Evolutionary conservation across 73 alveolate species (phyloP), one percentile per base, ranked within the genome.

Genomic region (Blepharisma japonicum): DNA sequence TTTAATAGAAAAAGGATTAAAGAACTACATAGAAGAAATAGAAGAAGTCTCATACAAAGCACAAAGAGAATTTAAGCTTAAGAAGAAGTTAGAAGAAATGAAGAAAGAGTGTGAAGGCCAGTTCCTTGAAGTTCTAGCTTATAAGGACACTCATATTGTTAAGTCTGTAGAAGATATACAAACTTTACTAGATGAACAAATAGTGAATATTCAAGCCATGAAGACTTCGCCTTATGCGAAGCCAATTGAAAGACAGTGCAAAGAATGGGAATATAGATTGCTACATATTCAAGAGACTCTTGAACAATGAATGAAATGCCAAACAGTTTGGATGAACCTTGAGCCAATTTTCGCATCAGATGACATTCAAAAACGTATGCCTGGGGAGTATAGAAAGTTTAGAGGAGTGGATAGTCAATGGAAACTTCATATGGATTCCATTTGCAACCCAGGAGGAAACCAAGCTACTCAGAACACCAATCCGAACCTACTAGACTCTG

Each of bases 291-390:
- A 92, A 80, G 94, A 90, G 80, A 92, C 92, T 61, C 71, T 92
- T 25, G 98, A 92, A 79, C 91, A 89, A 74, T 92, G 94, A 88
- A 89, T 90, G 51, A 94, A 94, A 87, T 91, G 97, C 81, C 96
- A 97, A 87, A 93, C 97, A 81, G 93, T 98, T 2, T 98, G 99
- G 98, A 96, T 97, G 97, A 97, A 98, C 90, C 86, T 98, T 66
- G 99, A 98, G 84, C 99, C 99, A 0, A 98, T 98, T 74, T 97
- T 98, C 80, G 88, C 98, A 77, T 94, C 99, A 6, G 99, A 97
- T 70, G 99, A 98, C 85, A 98, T 98, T 68, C 95, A 89, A 81
- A 87, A 96, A 80, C 91, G 94, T 56, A 92, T 95, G 74, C 74
- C 74, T 20, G 23, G 11, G 3, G 74, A 61, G 74, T 61, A 61